Conservation (phyloP, 148 eudicot species). For the Dianthus caryophyllus region DNA sequence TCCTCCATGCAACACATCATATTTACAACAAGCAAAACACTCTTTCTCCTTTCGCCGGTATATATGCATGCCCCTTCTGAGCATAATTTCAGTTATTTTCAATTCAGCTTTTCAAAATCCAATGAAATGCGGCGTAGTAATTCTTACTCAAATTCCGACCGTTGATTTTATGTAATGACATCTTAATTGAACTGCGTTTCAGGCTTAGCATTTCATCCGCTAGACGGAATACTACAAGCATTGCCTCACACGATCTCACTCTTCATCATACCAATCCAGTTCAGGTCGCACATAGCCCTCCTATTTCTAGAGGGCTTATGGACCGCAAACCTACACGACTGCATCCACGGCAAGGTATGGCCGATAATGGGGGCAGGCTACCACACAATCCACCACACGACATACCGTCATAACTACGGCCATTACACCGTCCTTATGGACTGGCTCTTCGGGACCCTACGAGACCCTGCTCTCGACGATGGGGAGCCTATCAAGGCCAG, state of each 20-base stretch:
- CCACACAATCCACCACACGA: conserved; percentile 90
- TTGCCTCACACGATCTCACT: conserved; percentile 65
- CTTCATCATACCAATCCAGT: conserved; percentile 65
- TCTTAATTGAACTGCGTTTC: not conserved
- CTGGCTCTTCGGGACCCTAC: conserved; percentile 90
- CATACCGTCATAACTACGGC: conserved; percentile 89
- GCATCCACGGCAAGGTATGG: conserved; percentile 76
- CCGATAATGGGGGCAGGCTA: conserved; percentile 98
- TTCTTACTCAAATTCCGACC: too few relatives aligned
- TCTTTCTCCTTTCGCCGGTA: conserved; percentile 97
- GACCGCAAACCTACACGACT: conserved; percentile 93
- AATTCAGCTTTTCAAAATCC: too few relatives aligned
- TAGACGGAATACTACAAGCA: conserved; percentile 88
- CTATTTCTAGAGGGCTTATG: conserved; percentile 67
- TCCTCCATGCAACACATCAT: conserved; percentile 91
- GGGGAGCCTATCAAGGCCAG: conserved; percentile 43
- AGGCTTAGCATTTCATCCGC: conserved; percentile 91
- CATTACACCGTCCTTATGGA: conserved; percentile 92
- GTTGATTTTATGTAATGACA: not conserved
- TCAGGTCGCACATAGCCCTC: conserved; percentile 54
- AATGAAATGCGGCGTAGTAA: too few relatives aligned
- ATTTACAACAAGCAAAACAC: conserved; percentile 96
- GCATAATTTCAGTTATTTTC: too few relatives aligned
- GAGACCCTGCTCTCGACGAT: conserved; percentile 41
- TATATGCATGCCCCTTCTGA: too few relatives aligned